Evolutionary conservation across 1,139 yeast species (phyloP), one percentile per base, ranked within the genome.

Genomic region (Spathaspora sp.): DNA sequence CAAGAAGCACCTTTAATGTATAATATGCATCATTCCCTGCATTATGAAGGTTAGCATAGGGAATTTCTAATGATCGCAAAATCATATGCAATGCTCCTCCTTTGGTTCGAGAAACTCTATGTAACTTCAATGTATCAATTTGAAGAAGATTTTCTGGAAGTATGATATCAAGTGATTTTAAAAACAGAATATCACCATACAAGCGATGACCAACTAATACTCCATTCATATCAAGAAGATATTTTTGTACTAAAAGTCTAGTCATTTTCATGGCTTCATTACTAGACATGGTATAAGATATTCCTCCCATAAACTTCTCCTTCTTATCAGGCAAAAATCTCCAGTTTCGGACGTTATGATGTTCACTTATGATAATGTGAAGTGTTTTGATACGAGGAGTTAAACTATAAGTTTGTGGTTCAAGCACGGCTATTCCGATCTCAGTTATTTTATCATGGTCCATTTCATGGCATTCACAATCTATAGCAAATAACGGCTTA

Each of bases 21-120:
- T 78, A 84, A 57, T 84, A 84, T 1, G 95, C 83, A 61, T 88
- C 96, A 58, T 88, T 88, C n/a, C 87, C 91, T 2, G 91, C 95
- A 58, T 88, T 88, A 59, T 87, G 95, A 42, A 86, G 64, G 51
- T 72, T 78, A 0, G 84, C 74, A 58, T 82, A 80, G 0, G 90
- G 89, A 6, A 88, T 72, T 7, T 74, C 68, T 89, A 24, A 84
- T 67, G 43, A 70, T 63, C 41, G 75, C 67, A 18, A 86, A 65
- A 1, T 82, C 71, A 42, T 73, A 78, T 7, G 78, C 75, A 44
- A 87, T 9, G 76, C 64, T 0, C 76, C 75, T 41, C 73, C 66
- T 7, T 69, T 56, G 5, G 66, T 60, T 36, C 50, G 47, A 38
- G 60, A 44, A 1, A 61, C 36, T 26, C 38, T 42, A 68, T 78